Conservation (phyloP, 1,139 yeast species). For the Geotrichum candidum region DNA sequence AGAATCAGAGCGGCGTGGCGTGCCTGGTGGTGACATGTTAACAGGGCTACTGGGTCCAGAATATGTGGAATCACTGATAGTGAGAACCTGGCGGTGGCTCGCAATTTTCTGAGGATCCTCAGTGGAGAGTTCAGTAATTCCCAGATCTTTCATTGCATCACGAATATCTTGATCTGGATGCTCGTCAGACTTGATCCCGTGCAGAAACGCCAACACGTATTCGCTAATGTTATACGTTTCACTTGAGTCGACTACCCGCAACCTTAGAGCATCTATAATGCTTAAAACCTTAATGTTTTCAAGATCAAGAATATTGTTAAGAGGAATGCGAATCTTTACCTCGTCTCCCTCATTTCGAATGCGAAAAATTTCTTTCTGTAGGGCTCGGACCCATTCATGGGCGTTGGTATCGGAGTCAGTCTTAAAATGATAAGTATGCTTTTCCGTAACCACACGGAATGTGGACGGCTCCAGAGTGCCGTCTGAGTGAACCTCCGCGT, state of each 20-base stretch:
- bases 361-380: conserved; percentile 73
- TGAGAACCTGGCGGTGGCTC: conserved; percentile 1
- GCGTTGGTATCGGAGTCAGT: conserved; percentile 73
- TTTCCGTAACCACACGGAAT: conserved; percentile 43
- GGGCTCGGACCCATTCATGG: conserved; percentile 67
- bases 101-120: conserved; percentile 2
- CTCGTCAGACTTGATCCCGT: conserved; percentile 3
- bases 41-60: not conserved
- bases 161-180: conserved; percentile 14
- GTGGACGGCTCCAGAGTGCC: conserved; percentile 27
- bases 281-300: conserved; percentile 50
- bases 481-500: conserved; percentile 45
- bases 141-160: conserved; percentile 10
- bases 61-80: not conserved
- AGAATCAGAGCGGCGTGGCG: not conserved
- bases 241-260: conserved; percentile 47
- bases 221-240: conserved; percentile 56
- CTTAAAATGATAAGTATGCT: conserved; percentile 55
- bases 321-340: conserved; percentile 72
- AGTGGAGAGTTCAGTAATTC: not conserved
- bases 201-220: conserved; percentile 61
- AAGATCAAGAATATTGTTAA: conserved; percentile 57
- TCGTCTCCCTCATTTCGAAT: conserved; percentile 64
- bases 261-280: conserved; percentile 43
- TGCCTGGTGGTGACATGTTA: conserved; percentile 9